Base-by-base conservation (phyloP, 2,329 filamentous ascomycete genomes). In the Aspergillus fischeri region DNA sequence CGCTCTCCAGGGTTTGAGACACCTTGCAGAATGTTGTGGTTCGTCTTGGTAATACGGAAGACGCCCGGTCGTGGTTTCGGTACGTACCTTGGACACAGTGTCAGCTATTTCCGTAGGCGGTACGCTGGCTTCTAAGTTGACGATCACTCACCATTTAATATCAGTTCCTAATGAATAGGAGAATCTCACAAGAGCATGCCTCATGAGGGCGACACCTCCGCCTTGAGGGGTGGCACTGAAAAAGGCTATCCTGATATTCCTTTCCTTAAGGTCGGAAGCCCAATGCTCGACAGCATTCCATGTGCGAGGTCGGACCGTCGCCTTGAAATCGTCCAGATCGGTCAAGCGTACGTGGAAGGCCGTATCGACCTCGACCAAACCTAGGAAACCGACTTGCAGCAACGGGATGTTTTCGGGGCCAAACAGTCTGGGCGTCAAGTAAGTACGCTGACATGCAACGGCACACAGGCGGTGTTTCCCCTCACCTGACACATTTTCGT, bases 1-100 rank as follows among this genome's bases (percentile, higher is more conserved):
- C 84, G 81, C 63, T 90, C 82, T 2, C 83, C 81, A 0, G 85
- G 83, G 27, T 81, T 78, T 44, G 86, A 85, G 45, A 92, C 90
- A 8, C 90, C 90, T 75, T 94, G 90, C 2, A 94, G 84, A 62
- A 93, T 92, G 74, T 94, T 94, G 82, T 94, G 90, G 65, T 92
- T 89, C 63, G 88, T 92, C 76, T 94, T 94, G 63, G 90, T 94
- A 73, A 91, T 88, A 52, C 89, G 82, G 74, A 94, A 94, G 10
- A 93, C 86, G 17, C 88, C 86, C 3, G 89, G 89, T 52, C 88
- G 86, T 24, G 90, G 89, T 71, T 91, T 91, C 6, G 90, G 90
- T 1, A 93, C 90, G 59, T 82, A 85, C 81, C 81, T 83, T 48
- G 38, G 9, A 21, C 6, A 38, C 6, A 32, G 28, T 28, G 50